Percentiles rank a stretch among this genome's conserved stretches.
These are phyloP conservation scores for Fusarium keratoplasticum DNA, from an alignment of 2,329 filamentous ascomycete genomes.

Conservation along the genomic window DNA sequence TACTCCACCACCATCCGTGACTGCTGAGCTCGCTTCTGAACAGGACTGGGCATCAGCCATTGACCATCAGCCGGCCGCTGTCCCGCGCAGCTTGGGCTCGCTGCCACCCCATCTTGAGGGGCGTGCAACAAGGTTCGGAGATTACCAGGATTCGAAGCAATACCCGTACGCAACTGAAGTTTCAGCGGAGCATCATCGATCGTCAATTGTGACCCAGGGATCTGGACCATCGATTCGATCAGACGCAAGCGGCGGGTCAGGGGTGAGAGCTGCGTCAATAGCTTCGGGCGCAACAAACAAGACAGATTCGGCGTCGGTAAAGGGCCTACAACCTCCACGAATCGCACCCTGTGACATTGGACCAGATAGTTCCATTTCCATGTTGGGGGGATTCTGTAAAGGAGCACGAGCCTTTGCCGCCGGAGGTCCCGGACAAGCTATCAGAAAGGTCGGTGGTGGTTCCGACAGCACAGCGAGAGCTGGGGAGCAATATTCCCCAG, in stretches of 20 bases:
- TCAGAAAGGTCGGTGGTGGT: slow-evolving; percentile 47
- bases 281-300: background rate
- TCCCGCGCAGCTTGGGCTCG: background rate
- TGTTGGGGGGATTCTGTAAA: slow-evolving; percentile 52
- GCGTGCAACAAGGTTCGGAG: background rate
- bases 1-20: background rate
- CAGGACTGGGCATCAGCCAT: background rate
- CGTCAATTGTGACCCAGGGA: background rate
- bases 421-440: slow-evolving; percentile 51
- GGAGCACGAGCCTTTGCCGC: slow-evolving; percentile 52
- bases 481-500: slow-evolving; percentile 1
- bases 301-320: background rate
- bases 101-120: background rate
- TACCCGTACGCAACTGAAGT: background rate
- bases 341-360: slow-evolving; percentile 38
- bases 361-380: slow-evolving; percentile 50
- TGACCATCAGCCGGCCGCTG: background rate
- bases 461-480: background rate
- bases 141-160: background rate
- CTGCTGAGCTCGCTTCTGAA: background rate
- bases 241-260: background rate
- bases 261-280: background rate
- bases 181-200: background rate
- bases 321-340: background rate
- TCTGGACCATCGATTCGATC: background rate